These are phyloP conservation scores for Camelina hispida DNA, from an alignment of 345 rosid species.

Conservation along the genomic window DNA sequence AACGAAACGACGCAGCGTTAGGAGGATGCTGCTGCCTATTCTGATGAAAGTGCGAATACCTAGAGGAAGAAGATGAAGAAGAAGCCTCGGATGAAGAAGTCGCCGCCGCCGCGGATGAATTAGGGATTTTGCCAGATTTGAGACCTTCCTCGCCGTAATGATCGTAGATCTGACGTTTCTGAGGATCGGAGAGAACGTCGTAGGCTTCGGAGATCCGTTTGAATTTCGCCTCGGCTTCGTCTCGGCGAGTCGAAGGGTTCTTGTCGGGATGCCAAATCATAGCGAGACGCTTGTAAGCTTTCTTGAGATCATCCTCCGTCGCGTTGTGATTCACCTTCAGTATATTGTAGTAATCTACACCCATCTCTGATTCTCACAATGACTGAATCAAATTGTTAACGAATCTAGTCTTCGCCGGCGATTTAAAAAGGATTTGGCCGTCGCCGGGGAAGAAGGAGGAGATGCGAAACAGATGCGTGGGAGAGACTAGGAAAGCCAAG, in stretches of 20 bases:
- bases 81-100: slow-evolving; percentile 47
- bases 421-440: slow-evolving; percentile 10
- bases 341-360: slow-evolving; percentile 91
- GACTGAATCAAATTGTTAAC: neutral
- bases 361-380: slow-evolving; percentile 51
- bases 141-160: slow-evolving; percentile 86
- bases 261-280: slow-evolving; percentile 99
- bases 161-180: slow-evolving; percentile 96
- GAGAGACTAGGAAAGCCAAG: slow-evolving; percentile 22
- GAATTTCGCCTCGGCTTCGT: slow-evolving; percentile 89
- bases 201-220: slow-evolving; percentile 94
- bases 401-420: slow-evolving; percentile 16
- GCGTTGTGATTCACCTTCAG: slow-evolving; percentile 91
- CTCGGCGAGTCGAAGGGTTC: slow-evolving; percentile 65
- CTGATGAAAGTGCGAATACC: slow-evolving; percentile 44
- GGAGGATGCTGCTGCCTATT: slow-evolving; percentile 49
- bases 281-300: slow-evolving; percentile 86
- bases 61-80: slow-evolving; percentile 37
- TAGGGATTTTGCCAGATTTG: slow-evolving; percentile 79
- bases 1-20: slow-evolving; percentile 55
- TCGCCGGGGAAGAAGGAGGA: slow-evolving; percentile 19
- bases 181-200: slow-evolving; percentile 74
- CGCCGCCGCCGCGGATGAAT: slow-evolving; percentile 35
- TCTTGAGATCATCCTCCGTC: slow-evolving; percentile 80
- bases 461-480: slow-evolving; percentile 31